A percentile compares a stretch with the other conserved stretches of the same genome.
Conservation (phyloP, 2,329 filamentous ascomycete genomes). For the Epichloe brachyelytri region DNA sequence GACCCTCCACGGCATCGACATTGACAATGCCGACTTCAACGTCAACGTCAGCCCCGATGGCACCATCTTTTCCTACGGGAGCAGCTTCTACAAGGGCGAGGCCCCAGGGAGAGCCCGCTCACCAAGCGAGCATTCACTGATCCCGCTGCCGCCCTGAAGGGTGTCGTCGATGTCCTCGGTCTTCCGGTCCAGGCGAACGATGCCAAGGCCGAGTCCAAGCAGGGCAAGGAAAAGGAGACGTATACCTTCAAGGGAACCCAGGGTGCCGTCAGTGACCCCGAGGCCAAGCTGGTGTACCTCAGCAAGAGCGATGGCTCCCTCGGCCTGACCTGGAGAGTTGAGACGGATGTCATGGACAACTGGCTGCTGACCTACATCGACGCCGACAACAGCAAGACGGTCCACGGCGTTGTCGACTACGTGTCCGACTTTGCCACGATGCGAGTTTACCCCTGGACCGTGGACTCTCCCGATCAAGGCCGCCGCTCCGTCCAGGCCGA, state of each 20-base stretch:
- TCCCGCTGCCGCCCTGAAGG: constrained; percentile 31
- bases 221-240: constrained; percentile 15
- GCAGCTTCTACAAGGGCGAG: constrained; percentile 31
- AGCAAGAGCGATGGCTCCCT: constrained; percentile 28
- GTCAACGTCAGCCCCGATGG: constrained; percentile 44
- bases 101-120: constrained; percentile 25
- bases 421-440: too few relatives aligned
- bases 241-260: constrained; percentile 33
- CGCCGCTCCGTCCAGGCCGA: too few relatives aligned
- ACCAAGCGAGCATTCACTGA: constrained; percentile 28
- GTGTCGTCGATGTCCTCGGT: constrained; percentile 21
- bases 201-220: constrained; percentile 6
- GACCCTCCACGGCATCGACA: constrained; percentile 42
- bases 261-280: constrained; percentile 37
- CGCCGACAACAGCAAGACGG: too few relatives aligned
- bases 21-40: constrained; percentile 49
- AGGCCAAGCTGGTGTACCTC: constrained; percentile 43
- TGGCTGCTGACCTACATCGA: too few relatives aligned
- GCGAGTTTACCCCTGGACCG: too few relatives aligned
- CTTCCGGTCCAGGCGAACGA: background rate
- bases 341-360: too few relatives aligned
- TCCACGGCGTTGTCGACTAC: too few relatives aligned
- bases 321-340: too few relatives aligned
- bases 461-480: too few relatives aligned
- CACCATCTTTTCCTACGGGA: constrained; percentile 43